Base-by-base conservation (phyloP, 805 yeast genomes). In the Kodamaea neixiangensis region DNA sequence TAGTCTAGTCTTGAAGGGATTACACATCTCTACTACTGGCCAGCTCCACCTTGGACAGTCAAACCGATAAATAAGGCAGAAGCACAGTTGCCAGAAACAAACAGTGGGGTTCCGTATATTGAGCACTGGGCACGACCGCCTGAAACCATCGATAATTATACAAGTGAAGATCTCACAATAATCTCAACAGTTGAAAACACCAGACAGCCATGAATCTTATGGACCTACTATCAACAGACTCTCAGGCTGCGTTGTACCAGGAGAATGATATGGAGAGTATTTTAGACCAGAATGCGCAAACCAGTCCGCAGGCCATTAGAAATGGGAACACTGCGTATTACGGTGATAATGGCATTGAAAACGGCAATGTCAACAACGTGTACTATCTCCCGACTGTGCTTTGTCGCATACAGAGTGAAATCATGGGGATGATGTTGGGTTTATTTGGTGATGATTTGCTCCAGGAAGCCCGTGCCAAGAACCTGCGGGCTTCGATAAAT, bases 161-260 rank as follows among this genome's bases (percentile, higher is more conserved):
- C 44, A 21, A 25, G 44, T 17, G 7, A 22, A 13, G 15, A 25
- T 15, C 15, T 13, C 7, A 41, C n/a, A 19, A 41, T 15, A 14
- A 41, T 19, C 20, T 18, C 20, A 18, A n/a, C 14, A 41, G n/a
- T 14, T 21, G 19, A 10, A 10, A 19, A 14, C 5, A 41, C 14
- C 22, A 14, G 18, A 31, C 41, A 33, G 52, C 39, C 37, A 73
- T 73, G 77, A 72, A 73, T 50, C 68, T 73, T 48, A 61, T 68
- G 67, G 77, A 72, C 44, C 61, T 73, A 63, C 65, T 73, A 14
- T 65, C 74, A 37, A 59, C 60, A n/a, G 74, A 70, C 25, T 20
- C 65, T 39, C 65, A 66, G n/a, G 58, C 55, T 9, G 49, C 55
- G 15, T 45, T 59, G 15, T 60, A 55, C 43, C 58, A 59, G 19